Evolutionary conservation across 2,329 filamentous ascomycete genomes (phyloP), one percentile per base, ranked within the genome.

Genomic region (Knufia fluminis): DNA sequence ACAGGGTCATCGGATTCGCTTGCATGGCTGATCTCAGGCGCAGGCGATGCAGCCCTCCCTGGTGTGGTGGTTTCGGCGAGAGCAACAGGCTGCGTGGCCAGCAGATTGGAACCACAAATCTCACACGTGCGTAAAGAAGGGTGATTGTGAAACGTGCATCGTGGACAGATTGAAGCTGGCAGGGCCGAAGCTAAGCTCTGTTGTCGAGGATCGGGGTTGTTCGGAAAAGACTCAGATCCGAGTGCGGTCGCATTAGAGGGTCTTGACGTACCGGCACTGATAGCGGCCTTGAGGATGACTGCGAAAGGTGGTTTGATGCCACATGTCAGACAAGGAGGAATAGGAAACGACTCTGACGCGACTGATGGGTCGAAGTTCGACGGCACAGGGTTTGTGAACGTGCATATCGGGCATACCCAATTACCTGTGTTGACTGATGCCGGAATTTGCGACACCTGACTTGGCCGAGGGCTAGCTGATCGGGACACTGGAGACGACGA

Each of bases 391-490:
- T 97, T 97, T 8, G 90, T 91, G 63, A 94, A 94, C 58, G 86
- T 91, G 73, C 91, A 97, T 61, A 97, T 97, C 1, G 86, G 85
- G 69, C 91, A 97, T 17, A 97, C 83, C 91, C 91, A 97, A 3
- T 89, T 96, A 4, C 86, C 87, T 52, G 78, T 56, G 43, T 40
- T 36, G 3, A 36, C 20, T 16, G 33, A 12, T 17, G 50, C n/a
- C n/a, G 36, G 35, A 6, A 33, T 16, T 3, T 24, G 28, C 3
- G 24, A 24, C 39, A 43, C 35, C 32, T 41, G 35, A 19, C 16
- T 28, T 1, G 35, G 24, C 38, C 56, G 59, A 12, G 62, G 60
- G 44, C 61, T 63, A 4, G 61, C 54, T 46, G 58, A 53, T 41
- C 62, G 59, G 31, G 62, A 59, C 19, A 58, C 51, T 14, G 64